A percentile compares a stretch with the other conserved stretches of the same genome.
These are phyloP conservation scores for Macrotyloma uniflorum DNA, from an alignment of 306 rosid species.

Conservation along the genomic window DNA sequence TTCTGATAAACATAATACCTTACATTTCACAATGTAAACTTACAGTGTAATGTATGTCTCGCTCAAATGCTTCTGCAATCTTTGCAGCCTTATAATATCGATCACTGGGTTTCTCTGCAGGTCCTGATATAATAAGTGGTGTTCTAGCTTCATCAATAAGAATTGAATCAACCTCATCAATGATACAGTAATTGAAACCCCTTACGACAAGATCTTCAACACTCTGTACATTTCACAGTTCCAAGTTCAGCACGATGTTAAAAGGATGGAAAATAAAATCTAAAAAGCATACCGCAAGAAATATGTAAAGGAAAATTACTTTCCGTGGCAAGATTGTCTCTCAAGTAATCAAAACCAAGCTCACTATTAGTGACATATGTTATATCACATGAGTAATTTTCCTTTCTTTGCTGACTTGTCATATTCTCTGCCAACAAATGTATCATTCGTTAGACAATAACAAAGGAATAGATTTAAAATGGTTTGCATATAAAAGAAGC, in stretches of 20 bases:
- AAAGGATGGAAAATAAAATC: slow-evolving; percentile 28
- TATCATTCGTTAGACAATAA: slow-evolving; percentile 37
- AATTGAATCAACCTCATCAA: slow-evolving; percentile 99
- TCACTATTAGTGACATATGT: slow-evolving; percentile 97
- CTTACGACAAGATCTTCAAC: slow-evolving; percentile 94
- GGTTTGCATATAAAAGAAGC: slow-evolving; percentile 9
- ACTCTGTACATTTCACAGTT: slow-evolving; percentile 69
- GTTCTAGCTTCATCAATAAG: slow-evolving; percentile 99
- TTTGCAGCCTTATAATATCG: slow-evolving; percentile 92
- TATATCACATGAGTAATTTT: slow-evolving; percentile 88
- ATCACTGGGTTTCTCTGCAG: slow-evolving; percentile 94
- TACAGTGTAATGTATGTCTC: slow-evolving; percentile 93
- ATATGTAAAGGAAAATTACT: slow-evolving; percentile 74
- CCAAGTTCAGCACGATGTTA: slow-evolving; percentile 36
- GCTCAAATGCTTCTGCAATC: slow-evolving; percentile 88
- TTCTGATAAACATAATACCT: slow-evolving; percentile 1
- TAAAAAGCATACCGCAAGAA: slow-evolving; percentile 32
- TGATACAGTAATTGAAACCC: slow-evolving; percentile 83
- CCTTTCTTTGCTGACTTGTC: slow-evolving; percentile 94
- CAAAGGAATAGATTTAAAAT: slow-evolving; percentile 12
- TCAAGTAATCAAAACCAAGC: slow-evolving; percentile 96
- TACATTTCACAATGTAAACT: slow-evolving; percentile 32
- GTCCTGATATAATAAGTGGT: slow-evolving; percentile 96
- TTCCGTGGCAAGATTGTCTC: slow-evolving; percentile 99
- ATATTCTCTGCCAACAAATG: slow-evolving; percentile 82